Base-by-base conservation (phyloP, 306 rosid genomes). In the Vigna radiata region DNA sequence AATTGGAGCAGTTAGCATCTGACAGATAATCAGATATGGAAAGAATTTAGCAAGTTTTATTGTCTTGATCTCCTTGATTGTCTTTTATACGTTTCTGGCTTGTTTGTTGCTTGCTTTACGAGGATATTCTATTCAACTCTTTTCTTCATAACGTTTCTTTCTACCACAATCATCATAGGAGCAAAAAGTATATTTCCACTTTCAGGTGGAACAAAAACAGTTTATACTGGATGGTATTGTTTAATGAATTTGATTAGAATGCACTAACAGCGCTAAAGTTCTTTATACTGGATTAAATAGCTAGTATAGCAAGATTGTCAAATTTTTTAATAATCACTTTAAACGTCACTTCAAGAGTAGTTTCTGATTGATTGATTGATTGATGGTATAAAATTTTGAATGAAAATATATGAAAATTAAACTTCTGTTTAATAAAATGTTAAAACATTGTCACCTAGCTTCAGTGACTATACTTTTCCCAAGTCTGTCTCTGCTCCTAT, bases 61-160 rank as follows among this genome's bases (percentile, higher is more conserved):
- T 21, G 60, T 48, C 37, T 75, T 49, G 10, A 63, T 49, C 54
- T 64, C 27, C 56, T 64, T 37, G 14, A 31, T 14, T 76, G 53
- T 21, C 21, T 50, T 76, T 73, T 23, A 5, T 63, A 36, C 21
- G 50, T 47, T 63, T 49, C 49, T 36, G 7, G 9, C 47, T 29
- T 17, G 33, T 5, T 49, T 17, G 23, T 44, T 17, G 58, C 47
- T 59, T 29, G 58, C 47, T 59, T 29, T 44, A 61, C 12, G 23
- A 75, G 79, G 71, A 75, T 75, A 61, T 31, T 33, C 48, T 47
- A 18, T 47, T 29, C 49, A 6, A 25, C 31, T 47, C 47, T 72
- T 21, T 41, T 8, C 67, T 74, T 74, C 8, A 8, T 29, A 17
- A 60, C 4, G 19, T 31, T 46, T 60, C 49, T 29, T 31, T 61